Evolutionary conservation across 306 rosid genomes (phyloP).

Genomic region (Prunus dulcis): DNA sequence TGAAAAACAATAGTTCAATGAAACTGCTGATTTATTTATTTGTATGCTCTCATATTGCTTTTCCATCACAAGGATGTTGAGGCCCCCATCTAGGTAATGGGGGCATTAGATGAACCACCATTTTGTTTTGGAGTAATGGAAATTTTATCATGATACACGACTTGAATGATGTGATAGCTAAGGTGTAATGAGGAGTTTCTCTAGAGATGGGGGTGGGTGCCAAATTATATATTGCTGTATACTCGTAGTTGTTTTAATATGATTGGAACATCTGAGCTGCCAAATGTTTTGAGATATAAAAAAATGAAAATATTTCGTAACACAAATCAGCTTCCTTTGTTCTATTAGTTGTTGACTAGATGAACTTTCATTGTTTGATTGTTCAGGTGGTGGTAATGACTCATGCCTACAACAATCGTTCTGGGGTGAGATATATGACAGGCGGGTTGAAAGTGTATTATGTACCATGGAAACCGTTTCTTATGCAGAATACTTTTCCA

Average conservation of each 20-base stretch:
- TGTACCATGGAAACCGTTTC: constrained; percentile 82
- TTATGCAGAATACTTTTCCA: constrained; percentile 86
- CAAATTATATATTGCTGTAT: background rate
- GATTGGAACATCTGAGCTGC: background rate
- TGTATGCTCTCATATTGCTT: background rate
- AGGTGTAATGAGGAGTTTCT: background rate
- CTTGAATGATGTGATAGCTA: background rate
- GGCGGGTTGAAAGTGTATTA: constrained; percentile 87
- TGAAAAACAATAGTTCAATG: background rate
- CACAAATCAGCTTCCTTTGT: background rate
- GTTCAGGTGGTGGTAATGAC: constrained; percentile 88
- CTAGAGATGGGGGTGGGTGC: background rate
- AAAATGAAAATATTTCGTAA: background rate
- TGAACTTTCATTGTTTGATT: constrained; percentile 8
- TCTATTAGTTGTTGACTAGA: background rate
- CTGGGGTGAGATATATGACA: constrained; percentile 87
- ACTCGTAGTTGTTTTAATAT: background rate
- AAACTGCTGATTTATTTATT: background rate
- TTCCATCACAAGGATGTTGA: background rate
- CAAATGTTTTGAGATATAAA: background rate
- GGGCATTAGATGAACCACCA: background rate
- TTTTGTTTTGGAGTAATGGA: background rate
- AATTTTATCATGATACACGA: background rate
- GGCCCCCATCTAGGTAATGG: background rate
- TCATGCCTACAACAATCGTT: constrained; percentile 88